Evolutionary conservation across 495 filamentous ascomycete species (phyloP), one percentile per base, ranked within the genome.

Genomic region (Aspergillus avenaceus): DNA sequence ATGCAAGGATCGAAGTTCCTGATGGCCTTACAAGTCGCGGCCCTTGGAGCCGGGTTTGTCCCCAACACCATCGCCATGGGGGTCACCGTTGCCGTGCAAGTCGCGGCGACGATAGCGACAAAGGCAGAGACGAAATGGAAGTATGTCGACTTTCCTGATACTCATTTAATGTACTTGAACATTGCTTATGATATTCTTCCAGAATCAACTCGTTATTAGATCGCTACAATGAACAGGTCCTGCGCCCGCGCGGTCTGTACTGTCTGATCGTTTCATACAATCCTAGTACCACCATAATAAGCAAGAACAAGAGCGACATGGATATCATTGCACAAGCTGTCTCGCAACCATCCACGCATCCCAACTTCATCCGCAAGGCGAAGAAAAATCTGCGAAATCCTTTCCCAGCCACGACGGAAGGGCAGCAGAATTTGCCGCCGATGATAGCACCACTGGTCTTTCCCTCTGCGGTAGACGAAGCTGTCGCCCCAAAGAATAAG

Each of bases 91-190:
- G 7, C 76, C 76, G n/a, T 50, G n/a, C n/a, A n/a, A n/a, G 51
- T 68, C 14, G 60, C 55, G 9, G 65, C 71, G 8, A 63, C 66
- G 1, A 61, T 62, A 9, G 68, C 69, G 21, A 66, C 72, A 31
- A 70, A 77, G 58, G 52, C 75, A 14, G 60, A 70, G 29, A 34
- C 14, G 9, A 34, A 34, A n/a, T 34, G 29, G 29, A 34, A 34
- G 29, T 34, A 34, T 13, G 29, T 34, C 14, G 29, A 34, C 5
- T n/a, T 34, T n/a, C n/a, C n/a, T n/a, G n/a, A n/a, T n/a, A n/a
- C n/a, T n/a, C n/a, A n/a, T n/a, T n/a, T n/a, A n/a, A n/a, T n/a
- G n/a, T n/a, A n/a, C n/a, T n/a, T n/a, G n/a, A n/a, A n/a, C n/a
- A n/a, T n/a, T n/a, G n/a, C n/a, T n/a, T n/a, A n/a, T n/a, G n/a